A percentile compares a stretch with the other conserved stretches of the same genome.
Conservation (phyloP, 2,329 filamentous ascomycete genomes). For the Colletotrichum gigasporum region DNA sequence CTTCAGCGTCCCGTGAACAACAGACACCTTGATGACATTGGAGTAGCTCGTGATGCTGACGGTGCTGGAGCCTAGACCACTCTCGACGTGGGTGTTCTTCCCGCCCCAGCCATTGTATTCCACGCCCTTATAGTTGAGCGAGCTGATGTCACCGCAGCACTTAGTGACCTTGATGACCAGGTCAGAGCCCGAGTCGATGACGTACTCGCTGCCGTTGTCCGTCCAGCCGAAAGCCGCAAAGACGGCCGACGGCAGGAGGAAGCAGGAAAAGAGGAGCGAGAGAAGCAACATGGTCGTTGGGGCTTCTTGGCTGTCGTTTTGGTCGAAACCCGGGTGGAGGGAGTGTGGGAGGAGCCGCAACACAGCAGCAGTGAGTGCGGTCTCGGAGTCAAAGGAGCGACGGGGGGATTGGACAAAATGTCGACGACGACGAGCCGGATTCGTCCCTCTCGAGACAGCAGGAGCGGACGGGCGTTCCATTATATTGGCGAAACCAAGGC, state of each 20-base stretch:
- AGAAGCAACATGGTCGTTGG: constrained; percentile 39
- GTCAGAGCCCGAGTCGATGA: constrained; percentile 45
- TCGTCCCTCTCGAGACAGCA: background rate
- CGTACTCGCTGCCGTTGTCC: constrained; percentile 47
- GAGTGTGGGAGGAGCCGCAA: background rate
- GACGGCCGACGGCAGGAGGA: constrained; percentile 39
- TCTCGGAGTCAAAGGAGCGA: constrained; percentile 1
- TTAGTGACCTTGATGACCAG: constrained; percentile 47
- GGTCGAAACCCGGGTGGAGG: background rate
- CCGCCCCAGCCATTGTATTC: constrained; percentile 42
- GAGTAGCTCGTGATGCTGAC: constrained; percentile 40
- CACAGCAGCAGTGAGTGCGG: constrained; percentile 14
- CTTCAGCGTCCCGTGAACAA: constrained; percentile 44
- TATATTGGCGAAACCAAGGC: background rate
- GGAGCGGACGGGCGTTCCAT: background rate
- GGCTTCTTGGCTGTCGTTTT: background rate
- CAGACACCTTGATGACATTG: constrained; percentile 46
- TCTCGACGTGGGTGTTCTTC: constrained; percentile 44
- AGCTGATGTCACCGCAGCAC: constrained; percentile 45
- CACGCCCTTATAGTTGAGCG: constrained; percentile 43
- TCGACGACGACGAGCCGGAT: background rate
- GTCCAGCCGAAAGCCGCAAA: constrained; percentile 50
- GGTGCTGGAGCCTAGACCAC: constrained; percentile 41
- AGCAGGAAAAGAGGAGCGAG: constrained; percentile 36
- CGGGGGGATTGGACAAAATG: background rate